Evolutionary conservation across 495 filamentous ascomycete genomes (phyloP).

Genomic region (Extremus antarcticus): DNA sequence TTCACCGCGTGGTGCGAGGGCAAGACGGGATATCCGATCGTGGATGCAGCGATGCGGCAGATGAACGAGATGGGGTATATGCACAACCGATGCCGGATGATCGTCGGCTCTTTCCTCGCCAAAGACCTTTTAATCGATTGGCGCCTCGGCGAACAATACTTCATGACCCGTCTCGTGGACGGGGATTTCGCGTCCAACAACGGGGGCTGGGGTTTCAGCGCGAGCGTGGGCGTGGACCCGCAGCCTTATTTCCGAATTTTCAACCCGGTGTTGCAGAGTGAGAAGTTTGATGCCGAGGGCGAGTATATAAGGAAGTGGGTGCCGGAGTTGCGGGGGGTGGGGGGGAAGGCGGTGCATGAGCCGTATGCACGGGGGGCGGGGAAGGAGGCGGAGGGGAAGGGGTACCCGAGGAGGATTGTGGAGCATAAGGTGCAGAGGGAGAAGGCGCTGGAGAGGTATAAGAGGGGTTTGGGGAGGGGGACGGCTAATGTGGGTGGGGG

Average conservation of each 20-base stretch:
- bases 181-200: constrained; percentile 91
- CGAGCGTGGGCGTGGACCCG: constrained; percentile 74
- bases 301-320: constrained; percentile 66
- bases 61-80: constrained; percentile 61
- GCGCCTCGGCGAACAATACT: constrained; percentile 79
- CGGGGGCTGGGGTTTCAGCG: constrained; percentile 81
- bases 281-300: constrained; percentile 65
- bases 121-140: constrained; percentile 86
- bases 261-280: constrained; percentile 75
- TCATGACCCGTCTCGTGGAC: constrained; percentile 82
- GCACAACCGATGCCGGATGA: constrained; percentile 88
- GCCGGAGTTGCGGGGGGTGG: constrained; percentile 51
- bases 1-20: constrained; percentile 72
- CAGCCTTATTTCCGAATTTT: constrained; percentile 91
- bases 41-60: constrained; percentile 90
- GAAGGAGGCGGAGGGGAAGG: constrained; percentile 46
- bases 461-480: constrained; percentile 47
- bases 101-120: constrained; percentile 73
- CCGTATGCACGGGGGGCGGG: constrained; percentile 60
- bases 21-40: constrained; percentile 72
- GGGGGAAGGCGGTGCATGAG: constrained; percentile 62
- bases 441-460: constrained; percentile 60
- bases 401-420: constrained; percentile 67
- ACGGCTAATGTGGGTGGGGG: constrained; percentile 30
- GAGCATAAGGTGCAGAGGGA: constrained; percentile 59